A percentile compares a stretch with the other conserved stretches of the same genome.
Evolutionary conservation across 129 eudicot genomes (phyloP).

Genomic region (Cynara cardunculus): DNA sequence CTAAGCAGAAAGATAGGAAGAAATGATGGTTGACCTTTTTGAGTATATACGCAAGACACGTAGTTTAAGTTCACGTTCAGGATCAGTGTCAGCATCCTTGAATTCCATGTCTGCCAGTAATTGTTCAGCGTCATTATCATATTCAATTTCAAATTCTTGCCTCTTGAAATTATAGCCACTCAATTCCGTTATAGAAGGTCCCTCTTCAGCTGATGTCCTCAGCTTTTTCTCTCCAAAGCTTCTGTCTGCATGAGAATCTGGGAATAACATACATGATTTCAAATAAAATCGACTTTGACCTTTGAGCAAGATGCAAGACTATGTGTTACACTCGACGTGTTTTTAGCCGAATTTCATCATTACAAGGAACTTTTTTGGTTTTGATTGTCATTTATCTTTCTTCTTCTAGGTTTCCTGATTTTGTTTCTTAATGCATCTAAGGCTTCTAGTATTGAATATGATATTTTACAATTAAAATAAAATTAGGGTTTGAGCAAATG

Average conservation of each 20-base stretch:
- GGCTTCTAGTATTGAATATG: too few species aligned
- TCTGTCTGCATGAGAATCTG: slow-evolving; percentile 61
- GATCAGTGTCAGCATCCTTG: slow-evolving; percentile 79
- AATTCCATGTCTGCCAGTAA: slow-evolving; percentile 97
- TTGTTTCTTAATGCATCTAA: too few species aligned
- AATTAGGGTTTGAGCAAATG: too few species aligned
- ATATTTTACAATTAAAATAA: too few species aligned
- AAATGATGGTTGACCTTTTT: slow-evolving; percentile 43
- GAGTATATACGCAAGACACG: slow-evolving; percentile 74
- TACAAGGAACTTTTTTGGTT: too few species aligned
- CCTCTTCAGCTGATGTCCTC: slow-evolving; percentile 71
- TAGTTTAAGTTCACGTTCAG: slow-evolving; percentile 84
- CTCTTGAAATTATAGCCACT: slow-evolving; percentile 88
- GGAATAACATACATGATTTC: slow-evolving; percentile 13
- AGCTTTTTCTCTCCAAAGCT: slow-evolving; percentile 91
- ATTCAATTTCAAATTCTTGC: slow-evolving; percentile 91
- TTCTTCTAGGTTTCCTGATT: too few species aligned
- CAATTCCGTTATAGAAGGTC: slow-evolving; percentile 61
- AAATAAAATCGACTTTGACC: too few species aligned
- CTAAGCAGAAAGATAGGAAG: background rate
- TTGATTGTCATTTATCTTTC: too few species aligned
- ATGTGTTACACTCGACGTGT: too few species aligned
- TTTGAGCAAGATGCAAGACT: too few species aligned
- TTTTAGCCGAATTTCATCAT: too few species aligned
- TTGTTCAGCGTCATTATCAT: slow-evolving; percentile 98